phyloP scores from a whole-genome alignment of 1,139 yeast species.

The Saccharomyces hybrid region DNA sequence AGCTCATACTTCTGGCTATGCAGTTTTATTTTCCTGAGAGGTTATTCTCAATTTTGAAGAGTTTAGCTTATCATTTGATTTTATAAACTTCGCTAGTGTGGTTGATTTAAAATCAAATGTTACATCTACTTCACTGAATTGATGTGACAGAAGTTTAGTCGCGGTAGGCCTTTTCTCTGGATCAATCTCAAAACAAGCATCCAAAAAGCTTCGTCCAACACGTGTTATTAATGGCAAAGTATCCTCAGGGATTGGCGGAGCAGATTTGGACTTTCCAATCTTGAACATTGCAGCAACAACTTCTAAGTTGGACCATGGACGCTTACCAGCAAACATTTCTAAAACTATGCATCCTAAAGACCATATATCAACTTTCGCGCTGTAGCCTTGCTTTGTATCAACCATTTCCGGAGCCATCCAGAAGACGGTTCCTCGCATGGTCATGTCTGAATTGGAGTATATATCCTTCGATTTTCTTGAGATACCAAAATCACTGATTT shows the following conservation, averaged over 20 bases:
- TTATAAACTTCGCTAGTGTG: slow-evolving; percentile 50
- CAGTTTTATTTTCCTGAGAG: slow-evolving; percentile 16
- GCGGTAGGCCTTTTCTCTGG: slow-evolving; percentile 90
- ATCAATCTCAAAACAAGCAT: slow-evolving; percentile 71
- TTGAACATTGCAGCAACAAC: slow-evolving; percentile 69
- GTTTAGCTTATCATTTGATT: slow-evolving; percentile 40
- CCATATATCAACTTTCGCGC: slow-evolving; percentile 94
- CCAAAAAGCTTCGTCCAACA: slow-evolving; percentile 64
- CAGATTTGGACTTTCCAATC: slow-evolving; percentile 66
- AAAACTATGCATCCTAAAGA: slow-evolving; percentile 91
- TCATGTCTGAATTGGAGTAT: slow-evolving; percentile 90
- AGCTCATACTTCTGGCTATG: background rate
- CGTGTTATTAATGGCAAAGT: slow-evolving; percentile 55
- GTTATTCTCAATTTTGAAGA: slow-evolving; percentile 29
- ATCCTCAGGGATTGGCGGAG: slow-evolving; percentile 94
- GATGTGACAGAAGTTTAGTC: slow-evolving; percentile 50
- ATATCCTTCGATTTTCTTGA: slow-evolving; percentile 83
- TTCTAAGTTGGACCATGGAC: slow-evolving; percentile 80
- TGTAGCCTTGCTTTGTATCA: slow-evolving; percentile 82
- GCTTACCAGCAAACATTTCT: slow-evolving; percentile 85
- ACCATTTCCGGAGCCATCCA: slow-evolving; percentile 99
- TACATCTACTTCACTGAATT: slow-evolving; percentile 47
- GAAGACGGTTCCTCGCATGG: slow-evolving; percentile 96
- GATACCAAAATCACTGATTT: slow-evolving; percentile 95
- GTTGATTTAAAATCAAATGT: slow-evolving; percentile 58